Percentiles rank a stretch among this genome's conserved stretches.
Evolutionary conservation across 1,139 yeast species (phyloP).

Genomic region (Suhomyces kunorum): DNA sequence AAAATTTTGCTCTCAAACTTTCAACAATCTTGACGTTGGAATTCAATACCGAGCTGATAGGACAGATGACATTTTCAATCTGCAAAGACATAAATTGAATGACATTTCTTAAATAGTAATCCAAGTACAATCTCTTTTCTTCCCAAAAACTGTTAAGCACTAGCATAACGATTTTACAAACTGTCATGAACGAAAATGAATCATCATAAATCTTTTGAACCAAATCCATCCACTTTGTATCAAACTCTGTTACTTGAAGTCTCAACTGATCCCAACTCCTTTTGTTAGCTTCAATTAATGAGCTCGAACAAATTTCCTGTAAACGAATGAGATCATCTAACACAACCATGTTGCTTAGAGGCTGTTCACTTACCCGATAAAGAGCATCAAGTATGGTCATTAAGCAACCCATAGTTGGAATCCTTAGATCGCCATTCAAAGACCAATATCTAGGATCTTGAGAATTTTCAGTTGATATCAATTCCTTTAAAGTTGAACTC

Average conservation of each 20-base stretch:
- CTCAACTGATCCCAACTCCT: slow-evolving; percentile 8
- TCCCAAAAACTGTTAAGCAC: slow-evolving; percentile 40
- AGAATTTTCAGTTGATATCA: background rate
- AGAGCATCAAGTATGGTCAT: slow-evolving; percentile 9
- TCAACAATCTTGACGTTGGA: background rate
- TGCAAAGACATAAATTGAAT: slow-evolving; percentile 39
- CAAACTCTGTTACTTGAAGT: background rate
- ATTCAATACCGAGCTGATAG: slow-evolving; percentile 10
- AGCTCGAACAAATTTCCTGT: slow-evolving; percentile 13
- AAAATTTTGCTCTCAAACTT: slow-evolving; percentile 7
- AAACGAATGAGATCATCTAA: slow-evolving; percentile 9
- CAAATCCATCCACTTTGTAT: no score
- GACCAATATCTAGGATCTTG: background rate
- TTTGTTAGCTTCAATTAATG: slow-evolving; percentile 8
- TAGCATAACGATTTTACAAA: slow-evolving; percentile 43
- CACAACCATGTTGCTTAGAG: slow-evolving; percentile 9
- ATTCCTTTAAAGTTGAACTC: background rate
- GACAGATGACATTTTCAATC: slow-evolving; percentile 37
- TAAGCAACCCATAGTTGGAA: slow-evolving; percentile 7
- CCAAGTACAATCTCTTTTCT: slow-evolving; percentile 48
- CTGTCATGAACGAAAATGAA: slow-evolving; percentile 24
- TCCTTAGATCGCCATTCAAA: background rate
- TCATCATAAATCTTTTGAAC: background rate
- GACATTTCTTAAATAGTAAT: slow-evolving; percentile 42
- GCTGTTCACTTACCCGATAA: slow-evolving; percentile 6